Conservation (phyloP, 2,329 filamentous ascomycete species). For the Cladosporium velox region DNA sequence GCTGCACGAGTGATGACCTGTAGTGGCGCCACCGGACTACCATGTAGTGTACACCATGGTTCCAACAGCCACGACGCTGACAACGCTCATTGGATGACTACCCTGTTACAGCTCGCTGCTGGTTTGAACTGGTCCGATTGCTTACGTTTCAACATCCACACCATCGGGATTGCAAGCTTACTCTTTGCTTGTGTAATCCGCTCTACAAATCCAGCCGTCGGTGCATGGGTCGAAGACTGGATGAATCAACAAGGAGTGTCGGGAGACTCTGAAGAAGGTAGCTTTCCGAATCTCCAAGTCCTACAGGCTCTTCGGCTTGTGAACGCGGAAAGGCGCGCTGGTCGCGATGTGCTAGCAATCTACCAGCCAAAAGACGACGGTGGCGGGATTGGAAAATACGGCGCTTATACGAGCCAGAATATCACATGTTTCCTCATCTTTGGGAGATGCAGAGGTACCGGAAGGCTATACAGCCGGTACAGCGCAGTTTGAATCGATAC, state of each 20-base stretch:
- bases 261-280: background rate
- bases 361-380: background rate
- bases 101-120: background rate
- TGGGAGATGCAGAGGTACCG: background rate
- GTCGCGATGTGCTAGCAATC: background rate
- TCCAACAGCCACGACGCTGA: background rate
- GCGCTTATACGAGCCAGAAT: background rate
- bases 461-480: background rate
- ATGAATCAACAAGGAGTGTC: background rate
- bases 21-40: background rate
- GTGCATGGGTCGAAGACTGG: background rate
- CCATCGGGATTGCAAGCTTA: background rate
- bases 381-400: background rate
- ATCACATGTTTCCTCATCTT: background rate
- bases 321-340: background rate
- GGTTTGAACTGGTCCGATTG: background rate
- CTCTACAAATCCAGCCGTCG: background rate
- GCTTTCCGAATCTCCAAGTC: background rate
- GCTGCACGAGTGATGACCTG: background rate
- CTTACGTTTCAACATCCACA: background rate
- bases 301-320: background rate
- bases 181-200: background rate
- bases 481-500: background rate
- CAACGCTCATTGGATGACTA: background rate
- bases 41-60: background rate